Percentiles rank a stretch among this genome's conserved stretches.
phyloP scores from a whole-genome alignment of 2,329 filamentous ascomycete genomes.

The Paecilomyces variotii region DNA sequence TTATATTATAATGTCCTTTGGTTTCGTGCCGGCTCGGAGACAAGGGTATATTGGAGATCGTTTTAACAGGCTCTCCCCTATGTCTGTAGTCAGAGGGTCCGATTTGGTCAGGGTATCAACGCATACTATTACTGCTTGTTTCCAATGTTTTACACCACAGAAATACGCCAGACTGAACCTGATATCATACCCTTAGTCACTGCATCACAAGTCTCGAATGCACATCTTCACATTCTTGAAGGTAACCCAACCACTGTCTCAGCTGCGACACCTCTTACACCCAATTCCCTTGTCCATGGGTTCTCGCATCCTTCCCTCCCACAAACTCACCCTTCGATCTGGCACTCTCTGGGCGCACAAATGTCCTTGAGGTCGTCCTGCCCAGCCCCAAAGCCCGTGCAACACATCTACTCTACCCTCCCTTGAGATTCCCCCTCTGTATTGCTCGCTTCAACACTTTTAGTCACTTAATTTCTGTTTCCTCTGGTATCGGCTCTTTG shows the following conservation, averaged over 20 bases:
- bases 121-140: not conserved
- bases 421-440: constrained; percentile 1
- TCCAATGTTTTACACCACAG: not conserved
- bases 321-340: not conserved
- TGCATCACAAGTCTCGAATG: not conserved
- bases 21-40: constrained; percentile 1
- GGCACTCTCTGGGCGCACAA: not conserved
- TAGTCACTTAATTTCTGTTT: not conserved
- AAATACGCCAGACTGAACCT: constrained; percentile 1
- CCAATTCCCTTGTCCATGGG: not conserved
- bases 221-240: not conserved
- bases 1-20: constrained; percentile 1
- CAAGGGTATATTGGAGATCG: not conserved
- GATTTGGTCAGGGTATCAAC: not conserved
- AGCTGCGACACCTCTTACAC: not conserved
- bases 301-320: not conserved
- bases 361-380: not conserved
- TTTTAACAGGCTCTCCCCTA: not conserved
- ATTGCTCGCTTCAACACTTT: not conserved
- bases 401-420: not conserved
- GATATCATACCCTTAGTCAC: not conserved
- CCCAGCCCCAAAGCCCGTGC: not conserved
- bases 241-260: not conserved
- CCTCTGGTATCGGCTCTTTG: not conserved
- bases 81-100: not conserved